Evolutionary conservation across 768 basidiomycete genomes (phyloP).

Genomic region (Paxillus rubicundulus): DNA sequence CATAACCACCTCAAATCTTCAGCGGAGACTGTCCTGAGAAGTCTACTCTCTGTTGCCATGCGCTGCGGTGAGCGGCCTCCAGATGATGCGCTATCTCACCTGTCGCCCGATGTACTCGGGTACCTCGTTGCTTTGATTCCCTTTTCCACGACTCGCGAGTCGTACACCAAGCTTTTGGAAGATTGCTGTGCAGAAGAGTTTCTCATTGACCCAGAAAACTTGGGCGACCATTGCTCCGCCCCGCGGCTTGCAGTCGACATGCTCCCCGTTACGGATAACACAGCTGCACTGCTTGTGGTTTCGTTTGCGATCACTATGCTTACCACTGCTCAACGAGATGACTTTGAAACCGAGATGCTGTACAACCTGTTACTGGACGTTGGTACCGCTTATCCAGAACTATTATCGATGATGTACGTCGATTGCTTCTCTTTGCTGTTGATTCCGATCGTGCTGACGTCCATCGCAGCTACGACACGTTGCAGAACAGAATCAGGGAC

Average conservation of each 20-base stretch:
- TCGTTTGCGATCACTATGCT: constrained; percentile 79
- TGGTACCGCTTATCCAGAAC: constrained; percentile 64
- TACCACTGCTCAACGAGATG: constrained; percentile 71
- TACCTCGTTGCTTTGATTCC: constrained; percentile 81
- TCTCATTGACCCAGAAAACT: constrained; percentile 35
- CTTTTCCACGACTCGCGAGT: constrained; percentile 52
- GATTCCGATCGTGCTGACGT: constrained; percentile 6
- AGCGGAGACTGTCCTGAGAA: constrained; percentile 60
- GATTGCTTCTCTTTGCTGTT: constrained; percentile 2
- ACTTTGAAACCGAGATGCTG: constrained; percentile 77
- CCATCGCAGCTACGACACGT: constrained; percentile 59
- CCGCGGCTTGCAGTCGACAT: constrained; percentile 55
- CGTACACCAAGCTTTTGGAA: constrained; percentile 59
- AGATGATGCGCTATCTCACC: constrained; percentile 42
- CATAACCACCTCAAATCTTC: constrained; percentile 60
- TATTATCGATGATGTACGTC: constrained; percentile 70
- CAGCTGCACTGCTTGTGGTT: constrained; percentile 66
- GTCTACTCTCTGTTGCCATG: constrained; percentile 60
- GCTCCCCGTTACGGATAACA: constrained; percentile 60
- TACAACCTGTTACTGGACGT: constrained; percentile 76
- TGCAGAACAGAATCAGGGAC: constrained; percentile 74
- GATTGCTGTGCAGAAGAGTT: constrained; percentile 58
- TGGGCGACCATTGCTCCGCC: constrained; percentile 44
- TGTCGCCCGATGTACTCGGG: constrained; percentile 61
- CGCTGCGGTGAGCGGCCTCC: constrained; percentile 35